phyloP scores from a whole-genome alignment of 345 rosid species.

The Gossypium longicalyx region DNA sequence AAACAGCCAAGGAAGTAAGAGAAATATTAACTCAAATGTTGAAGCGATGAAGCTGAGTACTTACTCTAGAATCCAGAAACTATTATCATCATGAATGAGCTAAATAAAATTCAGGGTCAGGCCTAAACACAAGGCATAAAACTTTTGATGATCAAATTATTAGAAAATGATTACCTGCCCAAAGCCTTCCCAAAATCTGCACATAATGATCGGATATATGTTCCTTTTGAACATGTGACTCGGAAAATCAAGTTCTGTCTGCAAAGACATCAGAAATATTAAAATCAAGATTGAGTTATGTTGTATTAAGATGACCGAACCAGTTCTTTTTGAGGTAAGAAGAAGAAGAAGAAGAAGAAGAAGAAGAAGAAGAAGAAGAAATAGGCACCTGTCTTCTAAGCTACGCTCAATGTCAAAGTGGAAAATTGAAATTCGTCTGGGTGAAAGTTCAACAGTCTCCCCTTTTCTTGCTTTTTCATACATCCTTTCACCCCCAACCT shows the following conservation, averaged over 20 bases:
- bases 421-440: slow-evolving; percentile 82
- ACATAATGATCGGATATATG: slow-evolving; percentile 90
- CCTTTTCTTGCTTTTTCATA: slow-evolving; percentile 97
- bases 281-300: background rate
- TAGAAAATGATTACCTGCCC: slow-evolving; percentile 49
- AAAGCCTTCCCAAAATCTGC: slow-evolving; percentile 92
- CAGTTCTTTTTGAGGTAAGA: background rate
- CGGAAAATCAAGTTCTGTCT: slow-evolving; percentile 89
- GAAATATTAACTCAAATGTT: background rate
- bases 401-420: slow-evolving; percentile 83
- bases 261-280: slow-evolving; percentile 24
- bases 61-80: background rate
- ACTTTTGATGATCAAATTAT: background rate
- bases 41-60: background rate
- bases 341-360: too few species aligned
- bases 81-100: background rate
- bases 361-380: too few species aligned
- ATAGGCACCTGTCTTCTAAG: slow-evolving; percentile 70
- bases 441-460: slow-evolving; percentile 80
- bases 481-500: slow-evolving; percentile 98
- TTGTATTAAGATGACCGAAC: background rate
- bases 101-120: background rate
- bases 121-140: background rate
- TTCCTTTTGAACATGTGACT: slow-evolving; percentile 84
- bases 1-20: slow-evolving; percentile 4